Evolutionary conservation across 257 asterid species (phyloP).

Genomic region (Scutellaria baicalensis): DNA sequence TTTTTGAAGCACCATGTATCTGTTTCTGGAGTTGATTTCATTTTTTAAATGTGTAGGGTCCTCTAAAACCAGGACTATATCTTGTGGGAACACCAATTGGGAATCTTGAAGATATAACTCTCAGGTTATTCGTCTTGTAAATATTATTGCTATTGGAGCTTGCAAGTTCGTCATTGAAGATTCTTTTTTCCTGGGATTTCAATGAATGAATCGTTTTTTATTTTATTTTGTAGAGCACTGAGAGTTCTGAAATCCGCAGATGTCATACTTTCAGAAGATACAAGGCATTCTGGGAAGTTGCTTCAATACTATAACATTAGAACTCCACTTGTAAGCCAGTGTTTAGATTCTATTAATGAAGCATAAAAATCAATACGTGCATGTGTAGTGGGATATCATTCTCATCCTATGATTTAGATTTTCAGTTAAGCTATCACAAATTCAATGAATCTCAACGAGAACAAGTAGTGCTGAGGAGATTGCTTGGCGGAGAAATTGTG

Average conservation of each 20-base stretch:
- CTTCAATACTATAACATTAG: constrained; percentile 71
- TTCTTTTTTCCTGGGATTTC: neutral
- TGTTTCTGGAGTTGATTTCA: neutral
- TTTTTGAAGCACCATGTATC: neutral
- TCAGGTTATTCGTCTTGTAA: constrained; percentile 34
- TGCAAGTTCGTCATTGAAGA: neutral
- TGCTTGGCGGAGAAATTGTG: constrained; percentile 70
- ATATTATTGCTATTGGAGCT: neutral
- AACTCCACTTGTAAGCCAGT: constrained; percentile 78
- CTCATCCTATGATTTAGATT: constrained; percentile 40
- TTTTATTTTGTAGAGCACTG: constrained; percentile 49
- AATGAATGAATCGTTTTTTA: neutral
- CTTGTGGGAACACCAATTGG: constrained; percentile 95
- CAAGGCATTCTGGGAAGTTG: constrained; percentile 93
- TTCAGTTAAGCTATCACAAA: constrained; percentile 94
- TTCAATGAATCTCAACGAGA: constrained; percentile 88
- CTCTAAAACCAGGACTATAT: constrained; percentile 80
- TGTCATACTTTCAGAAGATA: constrained; percentile 86
- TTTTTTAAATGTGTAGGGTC: constrained; percentile 38
- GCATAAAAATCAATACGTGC: neutral
- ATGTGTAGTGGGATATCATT: constrained; percentile 6
- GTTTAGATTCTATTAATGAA: constrained; percentile 1
- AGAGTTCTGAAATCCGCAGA: constrained; percentile 78
- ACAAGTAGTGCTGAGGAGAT: constrained; percentile 59
- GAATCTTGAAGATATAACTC: constrained; percentile 93